Base-by-base conservation (phyloP, 257 asterid genomes). In the Jacaranda copaia region DNA sequence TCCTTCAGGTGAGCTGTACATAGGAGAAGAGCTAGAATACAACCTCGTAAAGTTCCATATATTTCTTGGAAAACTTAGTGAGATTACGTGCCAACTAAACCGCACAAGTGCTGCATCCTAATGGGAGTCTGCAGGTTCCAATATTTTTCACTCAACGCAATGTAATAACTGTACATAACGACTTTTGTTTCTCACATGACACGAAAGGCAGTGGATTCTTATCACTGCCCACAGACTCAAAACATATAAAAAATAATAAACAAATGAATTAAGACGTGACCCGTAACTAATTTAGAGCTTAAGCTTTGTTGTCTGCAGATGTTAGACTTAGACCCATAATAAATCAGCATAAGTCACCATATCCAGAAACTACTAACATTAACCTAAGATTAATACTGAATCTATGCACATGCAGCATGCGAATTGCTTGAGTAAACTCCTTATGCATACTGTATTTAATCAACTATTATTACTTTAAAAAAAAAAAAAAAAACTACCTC, bases 401-500 rank as follows among this genome's bases (percentile, higher is more conserved):
- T 65, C 68, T 39, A 75, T 15, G 71, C 79, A 76, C 77, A 76
- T 39, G 70, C 58, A 66, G 20, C 43, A 61, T 56, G 70, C 68
- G 6, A 39, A 39, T 39, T 39, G 43, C 43, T 39, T 48, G 72
- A 16, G 10, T 3, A 40, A 53, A 51, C 49, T 36, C 53, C 66
- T 0, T 16, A 75, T 64, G 58, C 5, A 43, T 35, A 53, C 74
- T 71, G 77, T 14, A 66, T 49, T 58, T 35, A 68, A 69, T 49
- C 77, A n/a, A 60, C 68, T 57, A 65, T 74, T 64, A 75, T 40
- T 35, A 43, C 73, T 73, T 81, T 78, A 79, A 71, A 79, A 63
- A 79, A 58, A 76, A 83, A 70, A 59, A 42, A 36, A 73, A 63
- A 49, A 40, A 72, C 63, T 10, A 36, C 74, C 19, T 56, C 75